Base-by-base conservation (phyloP, 2,329 filamentous ascomycete genomes). In the Rosellinia necatrix region DNA sequence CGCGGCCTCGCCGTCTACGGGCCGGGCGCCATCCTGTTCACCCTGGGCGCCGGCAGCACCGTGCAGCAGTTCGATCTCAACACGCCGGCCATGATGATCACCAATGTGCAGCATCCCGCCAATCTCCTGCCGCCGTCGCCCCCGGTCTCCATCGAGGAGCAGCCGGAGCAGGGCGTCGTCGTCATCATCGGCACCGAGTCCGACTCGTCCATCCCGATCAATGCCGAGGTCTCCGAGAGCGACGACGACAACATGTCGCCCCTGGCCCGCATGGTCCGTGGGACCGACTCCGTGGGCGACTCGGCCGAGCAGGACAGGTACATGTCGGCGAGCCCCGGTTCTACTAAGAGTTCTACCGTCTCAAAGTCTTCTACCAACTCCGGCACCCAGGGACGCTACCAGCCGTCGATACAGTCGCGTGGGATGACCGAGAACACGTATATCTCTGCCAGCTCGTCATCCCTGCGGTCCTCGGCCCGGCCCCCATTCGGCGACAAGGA, bases 31-130 rank as follows among this genome's bases (percentile, higher is more conserved):
- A 90, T 85, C 6, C 81, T 99, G 21, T 99, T 99, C 74, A 97
- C 93, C 0, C 77, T 97, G 15, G 91, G 92, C 1, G 86, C 88
- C 35, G 91, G 93, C 65, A 88, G 93, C 69, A 94, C 91, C 3
- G 88, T 96, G 2, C 93, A 97, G 72, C 94, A 99, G 71, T 97
- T 96, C 70, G 92, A 97, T 70, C 80, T 97, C 38, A 96, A 96
- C 66, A 90, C 90, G 7, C 86, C 88, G 6, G 83, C 90, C 10
- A 78, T 86, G 69, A 85, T 97, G 78, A 90, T 97, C 24, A 87
- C 88, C 59, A 92, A 92, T 69, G 88, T 94, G 10, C 92, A 96
- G 66, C 92, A 97, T 71, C 84, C 88, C 27, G 90, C 91, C 19
- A 86, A 89, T 59, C 80, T 89, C 24, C 81, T 92, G 12, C 90